Percentiles rank a stretch among this genome's conserved stretches.
Evolutionary conservation across 805 yeast genomes (phyloP).

Genomic region (Nakazawaea siamensis): DNA sequence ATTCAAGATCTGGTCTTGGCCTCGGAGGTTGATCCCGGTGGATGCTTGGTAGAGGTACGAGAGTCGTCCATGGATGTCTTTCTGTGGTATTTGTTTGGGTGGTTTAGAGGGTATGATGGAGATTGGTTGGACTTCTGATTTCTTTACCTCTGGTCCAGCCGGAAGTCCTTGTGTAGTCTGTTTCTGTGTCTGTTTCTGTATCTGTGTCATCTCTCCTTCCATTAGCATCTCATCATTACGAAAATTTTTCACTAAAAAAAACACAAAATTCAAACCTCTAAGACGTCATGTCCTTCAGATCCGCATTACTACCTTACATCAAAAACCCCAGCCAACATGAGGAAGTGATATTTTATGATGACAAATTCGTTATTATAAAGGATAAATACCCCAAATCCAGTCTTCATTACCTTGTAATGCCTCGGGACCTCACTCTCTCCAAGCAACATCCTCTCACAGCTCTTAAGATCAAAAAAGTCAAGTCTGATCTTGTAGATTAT

Average conservation of each 20-base stretch:
- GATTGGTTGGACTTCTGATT: too few relatives aligned
- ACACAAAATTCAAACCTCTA: background rate
- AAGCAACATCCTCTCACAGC: too few relatives aligned
- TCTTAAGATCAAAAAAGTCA: too few relatives aligned
- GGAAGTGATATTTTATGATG: constrained; percentile 37
- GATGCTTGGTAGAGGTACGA: constrained; percentile 55
- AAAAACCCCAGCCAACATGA: constrained; percentile 31
- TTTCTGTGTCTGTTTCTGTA: too few relatives aligned
- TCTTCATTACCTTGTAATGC: constrained; percentile 54
- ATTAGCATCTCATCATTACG: too few relatives aligned
- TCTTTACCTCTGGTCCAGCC: too few relatives aligned
- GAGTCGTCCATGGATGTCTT: constrained; percentile 52
- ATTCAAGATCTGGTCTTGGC: constrained; percentile 34
- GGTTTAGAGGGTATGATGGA: constrained; percentile 11
- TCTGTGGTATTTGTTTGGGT: constrained; percentile 38
- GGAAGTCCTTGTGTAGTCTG: too few relatives aligned
- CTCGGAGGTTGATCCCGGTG: constrained; percentile 20
- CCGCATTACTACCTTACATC: constrained; percentile 41
- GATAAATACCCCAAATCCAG: constrained; percentile 60
- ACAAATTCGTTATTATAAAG: constrained; percentile 42
- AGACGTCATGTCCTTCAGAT: constrained; percentile 34
- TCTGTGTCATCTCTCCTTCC: too few relatives aligned
- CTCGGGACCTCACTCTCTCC: too few relatives aligned
- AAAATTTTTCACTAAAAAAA: too few relatives aligned
- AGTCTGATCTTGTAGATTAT: too few relatives aligned